Base-by-base conservation (phyloP, 2,329 filamentous ascomycete species). In the Penicillium hordei region DNA sequence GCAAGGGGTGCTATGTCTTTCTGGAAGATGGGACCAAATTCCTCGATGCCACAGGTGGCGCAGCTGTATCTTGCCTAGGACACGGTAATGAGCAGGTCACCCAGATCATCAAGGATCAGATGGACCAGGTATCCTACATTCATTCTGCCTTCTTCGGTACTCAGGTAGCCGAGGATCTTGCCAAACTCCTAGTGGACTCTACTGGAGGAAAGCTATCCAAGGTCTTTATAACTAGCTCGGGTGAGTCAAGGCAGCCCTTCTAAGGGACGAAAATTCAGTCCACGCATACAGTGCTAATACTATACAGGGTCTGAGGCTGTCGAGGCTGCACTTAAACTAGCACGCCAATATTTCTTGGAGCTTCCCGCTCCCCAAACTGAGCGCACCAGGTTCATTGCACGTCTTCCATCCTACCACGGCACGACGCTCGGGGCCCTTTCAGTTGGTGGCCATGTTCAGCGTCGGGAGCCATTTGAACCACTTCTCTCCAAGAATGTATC, bases 41-140 rank as follows among this genome's bases (percentile, higher is more conserved):
- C 43, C 81, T 92, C 15, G 90, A 94, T 70, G 87, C 85, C 1
- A 89, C 87, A 21, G 84, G 87, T 29, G 90, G 90, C 21, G 88
- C 90, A 3, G 89, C 87, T 23, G 89, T 92, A 4, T 81, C 86
- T 10, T 88, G 86, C 68, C 76, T 93, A 10, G 90, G 90, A 7
- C 86, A 91, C 65, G 85, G 84, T 31, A 81, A 88, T 58, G 67
- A 79, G 42, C 78, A 86, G 48, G 83, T 93, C 13, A 78, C 78
- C 13, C 75, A 82, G 2, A 88, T 87, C 0, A 81, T 91, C 40
- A 72, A 77, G 5, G 66, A 78, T 13, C 88, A 91, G 65, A 77
- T 89, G 62, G 77, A 82, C 48, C 73, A 83, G 44, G 75, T 88
- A 0, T 76, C 80, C 0, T 90, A 89, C 51, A 82, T 83, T 31